Conservation (phyloP, 1,284 basidiomycete genomes). For the Schizophyllum amplum region DNA sequence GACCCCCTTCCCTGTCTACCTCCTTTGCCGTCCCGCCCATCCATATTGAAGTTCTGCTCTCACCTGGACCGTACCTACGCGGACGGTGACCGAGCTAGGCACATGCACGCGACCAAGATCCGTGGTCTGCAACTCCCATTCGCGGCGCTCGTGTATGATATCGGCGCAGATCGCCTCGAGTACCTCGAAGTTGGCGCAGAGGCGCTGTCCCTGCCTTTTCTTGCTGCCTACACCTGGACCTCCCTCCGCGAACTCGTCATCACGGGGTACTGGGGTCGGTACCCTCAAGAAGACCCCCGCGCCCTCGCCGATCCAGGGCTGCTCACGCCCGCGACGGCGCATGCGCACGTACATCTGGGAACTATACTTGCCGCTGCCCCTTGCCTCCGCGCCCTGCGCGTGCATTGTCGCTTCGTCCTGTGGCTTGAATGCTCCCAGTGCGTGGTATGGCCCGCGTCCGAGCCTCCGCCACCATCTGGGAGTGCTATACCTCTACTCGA, state of each 20-base stretch:
- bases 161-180: not conserved
- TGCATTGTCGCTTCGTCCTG: not conserved
- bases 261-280: not conserved
- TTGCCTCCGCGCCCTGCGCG: not conserved
- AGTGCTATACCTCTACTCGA: not conserved
- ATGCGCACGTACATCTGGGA: not conserved
- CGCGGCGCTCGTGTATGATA: not conserved
- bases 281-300: not conserved
- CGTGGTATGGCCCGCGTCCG: not conserved
- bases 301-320: not conserved
- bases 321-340: not conserved
- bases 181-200: not conserved
- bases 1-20: not conserved
- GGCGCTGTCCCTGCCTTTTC: not conserved
- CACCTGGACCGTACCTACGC: not conserved
- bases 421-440: not conserved
- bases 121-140: not conserved
- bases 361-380: not conserved
- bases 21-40: not conserved
- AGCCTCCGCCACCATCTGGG: not conserved
- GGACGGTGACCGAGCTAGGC: not conserved
- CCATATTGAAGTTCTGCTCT: not conserved
- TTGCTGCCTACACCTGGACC: not conserved
- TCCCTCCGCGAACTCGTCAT: not conserved
- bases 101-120: not conserved